These are phyloP conservation scores for Hibiscus mutabilis DNA, from an alignment of 345 rosid genomes.

Conservation along the genomic window DNA sequence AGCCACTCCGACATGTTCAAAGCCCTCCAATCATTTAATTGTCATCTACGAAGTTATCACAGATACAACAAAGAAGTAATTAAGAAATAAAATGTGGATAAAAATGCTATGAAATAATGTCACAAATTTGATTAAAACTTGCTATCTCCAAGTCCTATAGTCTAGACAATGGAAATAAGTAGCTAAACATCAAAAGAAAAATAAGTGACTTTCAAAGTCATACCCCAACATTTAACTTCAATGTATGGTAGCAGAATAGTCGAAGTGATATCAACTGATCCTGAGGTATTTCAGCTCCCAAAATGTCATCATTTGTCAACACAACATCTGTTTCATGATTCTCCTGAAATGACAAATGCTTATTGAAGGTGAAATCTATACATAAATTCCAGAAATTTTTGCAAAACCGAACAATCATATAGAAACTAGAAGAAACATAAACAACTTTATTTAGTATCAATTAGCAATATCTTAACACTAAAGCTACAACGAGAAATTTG, in stretches of 20 bases:
- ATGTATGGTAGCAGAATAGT: slow-evolving; percentile 56
- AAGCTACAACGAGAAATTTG: background rate
- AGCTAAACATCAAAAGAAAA: slow-evolving; percentile 5
- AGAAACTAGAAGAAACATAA: background rate
- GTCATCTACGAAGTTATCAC: background rate
- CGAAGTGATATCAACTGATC: slow-evolving; percentile 65
- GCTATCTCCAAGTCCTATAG: background rate
- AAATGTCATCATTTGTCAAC: slow-evolving; percentile 90
- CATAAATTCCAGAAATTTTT: background rate
- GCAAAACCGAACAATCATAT: background rate
- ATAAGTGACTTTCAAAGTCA: slow-evolving; percentile 12
- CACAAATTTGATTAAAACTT: background rate
- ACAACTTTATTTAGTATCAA: background rate
- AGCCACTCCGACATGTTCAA: background rate
- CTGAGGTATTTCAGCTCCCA: slow-evolving; percentile 90
- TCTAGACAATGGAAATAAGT: background rate
- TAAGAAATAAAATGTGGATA: background rate
- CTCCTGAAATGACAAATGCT: slow-evolving; percentile 39
- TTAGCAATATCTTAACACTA: background rate
- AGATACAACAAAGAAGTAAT: background rate
- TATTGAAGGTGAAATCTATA: slow-evolving; percentile 19
- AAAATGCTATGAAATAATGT: background rate
- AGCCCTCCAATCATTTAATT: background rate
- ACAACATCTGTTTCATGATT: slow-evolving; percentile 41
- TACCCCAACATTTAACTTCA: slow-evolving; percentile 63